Base-by-base conservation (phyloP, 2,329 filamentous ascomycete species). In the Aureobasidium zeae region DNA sequence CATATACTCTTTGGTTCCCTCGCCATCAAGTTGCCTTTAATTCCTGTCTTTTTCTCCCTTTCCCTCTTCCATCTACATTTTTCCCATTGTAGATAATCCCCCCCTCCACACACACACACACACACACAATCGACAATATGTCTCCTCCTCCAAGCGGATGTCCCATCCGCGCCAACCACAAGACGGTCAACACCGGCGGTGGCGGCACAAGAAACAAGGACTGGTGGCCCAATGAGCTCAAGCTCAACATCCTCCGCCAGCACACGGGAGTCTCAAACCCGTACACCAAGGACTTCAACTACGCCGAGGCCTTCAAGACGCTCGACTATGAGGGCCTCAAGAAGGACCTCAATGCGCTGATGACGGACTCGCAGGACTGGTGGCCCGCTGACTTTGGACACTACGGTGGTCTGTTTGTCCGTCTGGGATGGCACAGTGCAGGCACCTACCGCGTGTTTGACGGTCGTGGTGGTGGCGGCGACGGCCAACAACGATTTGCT, bases 381-480 rank as follows among this genome's bases (percentile, higher is more conserved):
- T 88, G 83, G 83, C 83, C 83, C 1, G 83, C 83, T 22, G 83
- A 88, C 59, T 85, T 83, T 56, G 83, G 83, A 45, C 81, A 86
- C 70, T 88, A 87, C 54, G 83, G 83, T 52, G 82, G 83, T 62
- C 72, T 87, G 20, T 86, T 88, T 62, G 72, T 88, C 58, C 81
- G 83, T 46, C 79, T 87, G 79, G 79, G 81, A 48, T 88, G 83
- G 83, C 83, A 87, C 70, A 79, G 78, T 52, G 76, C 83, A 19
- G 83, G 83, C 48, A 88, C 83, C 38, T 86, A 87, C 67, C 81
- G 83, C 55, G 76, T 82, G 57, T 71, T 70, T 41, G 83, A 87
- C 53, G 83, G 83, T 26, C 81, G 83, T 49, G 83, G 83, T 45
- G 83, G 83, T 48, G 80, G 77, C 55, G 83, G 81, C 20, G 69